Evolutionary conservation across 2,329 filamentous ascomycete genomes (phyloP), one percentile per base, ranked within the genome.

Genomic region (Clarireedia monteithiana): DNA sequence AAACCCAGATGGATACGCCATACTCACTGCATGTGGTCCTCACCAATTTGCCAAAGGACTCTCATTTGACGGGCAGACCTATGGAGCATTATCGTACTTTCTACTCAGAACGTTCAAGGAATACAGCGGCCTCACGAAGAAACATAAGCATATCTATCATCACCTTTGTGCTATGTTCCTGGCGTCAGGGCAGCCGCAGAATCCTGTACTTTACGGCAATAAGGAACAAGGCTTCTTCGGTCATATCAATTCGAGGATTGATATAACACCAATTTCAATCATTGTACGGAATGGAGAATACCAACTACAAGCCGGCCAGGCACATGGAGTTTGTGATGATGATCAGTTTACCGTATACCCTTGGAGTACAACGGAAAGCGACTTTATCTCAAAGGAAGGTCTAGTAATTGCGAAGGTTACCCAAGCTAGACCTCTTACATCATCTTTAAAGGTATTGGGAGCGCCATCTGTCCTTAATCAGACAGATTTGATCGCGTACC

Each of bases 11-110:
- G 27, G 42, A 7, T 53, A 47, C 27, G 20, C 26, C 6, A 53
- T 53, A 24, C n/a, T 53, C 50, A 17, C 42, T 36, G 50, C 50
- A 36, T 47, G 39, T 23, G 50, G 50, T 47, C 50, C 50, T 47
- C 39, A 53, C 30, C 17, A 51, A 26, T 9, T 39, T 5, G 36
- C 48, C 17, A 17, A 38, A 40, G 36, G 34, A 38, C 2, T 23
- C 23, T 7, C 9, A 15, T 40, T 15, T 17, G 24, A 45, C 12
- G 17, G 12, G 24, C 15, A 20, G 24, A 10, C 9, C 24, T 24
- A 45, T 45, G 42, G 42, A 24, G 42, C 17, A n/a, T 24, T 45
- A 10, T 45, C 42, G 15, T 45, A 45, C 20, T 45, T 45, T 24
- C 24, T 45, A 45, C 17, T 24, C 24, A 17, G 24, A 45, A 45